Evolutionary conservation across 2,329 filamentous ascomycete genomes (phyloP), one percentile per base, ranked within the genome.

Genomic region (Rhinocladiella mackenziei): DNA sequence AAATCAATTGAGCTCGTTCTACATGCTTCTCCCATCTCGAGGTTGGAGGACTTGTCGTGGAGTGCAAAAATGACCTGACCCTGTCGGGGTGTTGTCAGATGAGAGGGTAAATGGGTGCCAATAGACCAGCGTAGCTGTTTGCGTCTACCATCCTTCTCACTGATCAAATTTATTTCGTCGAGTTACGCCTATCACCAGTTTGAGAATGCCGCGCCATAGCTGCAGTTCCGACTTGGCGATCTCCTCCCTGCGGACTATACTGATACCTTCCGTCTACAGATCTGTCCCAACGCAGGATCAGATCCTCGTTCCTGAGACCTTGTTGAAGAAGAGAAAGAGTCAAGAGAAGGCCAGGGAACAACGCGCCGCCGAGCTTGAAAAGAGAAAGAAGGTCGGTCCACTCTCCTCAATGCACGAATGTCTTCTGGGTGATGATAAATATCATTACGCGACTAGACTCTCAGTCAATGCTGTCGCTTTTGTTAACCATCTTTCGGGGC

Each of bases 281-380:
- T 83, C 82, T 75, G 86, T 95, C 67, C 88, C 92, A 61, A 94
- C 89, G 72, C 76, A 89, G 74, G 87, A 96, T 73, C 86, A 97
- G 73, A 83, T 98, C 71, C 80, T 97, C 71, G 88, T 97, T 69
- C 92, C 92, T 62, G 92, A 98, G 87, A 98, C 92, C 65, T 87
- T 98, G 67, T 83, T 98, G 73, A 98, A 98, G 86, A 98, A 98
- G 88, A 87, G 92, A 79, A 98, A 98, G 89, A 88, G 82, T 73
- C 91, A 96, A 78, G 92, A 98, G 83, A 95, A 96, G 83, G 89
- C 89, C 71, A 86, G 89, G 72, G 89, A 92, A 72, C 86, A 91
- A 75, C 84, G 83, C 70, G 73, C 78, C 60, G 79, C 85, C 58
- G 86, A 86, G 65, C 71, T 81, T 59, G 80, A 89, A 74, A 86